Evolutionary conservation across 1,284 basidiomycete genomes (phyloP).

Genomic region (Fomitiporia mediterranea): DNA sequence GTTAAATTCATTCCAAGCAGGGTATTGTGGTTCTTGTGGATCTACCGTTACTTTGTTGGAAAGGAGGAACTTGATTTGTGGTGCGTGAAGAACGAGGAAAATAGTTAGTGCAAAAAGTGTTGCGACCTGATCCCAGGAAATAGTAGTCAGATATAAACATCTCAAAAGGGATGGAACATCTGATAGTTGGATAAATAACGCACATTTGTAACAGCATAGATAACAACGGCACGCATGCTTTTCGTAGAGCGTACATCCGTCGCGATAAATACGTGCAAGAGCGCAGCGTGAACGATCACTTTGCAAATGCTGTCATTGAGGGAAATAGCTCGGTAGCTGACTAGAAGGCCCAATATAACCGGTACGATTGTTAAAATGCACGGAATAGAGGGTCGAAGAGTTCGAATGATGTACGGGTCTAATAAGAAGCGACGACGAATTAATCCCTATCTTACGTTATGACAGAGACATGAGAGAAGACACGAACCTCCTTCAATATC

Average conservation of each 20-base stretch:
- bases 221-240: constrained; percentile 1
- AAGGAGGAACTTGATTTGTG: background rate
- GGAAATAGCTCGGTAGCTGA: background rate
- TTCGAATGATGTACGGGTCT: constrained; percentile 5
- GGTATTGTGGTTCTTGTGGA: background rate
- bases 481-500: constrained; percentile 2
- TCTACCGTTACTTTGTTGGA: too few relatives aligned
- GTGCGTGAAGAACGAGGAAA: constrained; percentile 4
- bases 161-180: background rate
- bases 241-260: constrained; percentile 6
- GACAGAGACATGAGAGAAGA: background rate
- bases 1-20: background rate
- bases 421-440: background rate
- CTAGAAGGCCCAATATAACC: background rate
- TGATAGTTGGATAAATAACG: background rate
- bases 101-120: constrained; percentile 11
- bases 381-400: background rate
- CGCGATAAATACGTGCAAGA: constrained; percentile 12
- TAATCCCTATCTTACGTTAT: too few relatives aligned
- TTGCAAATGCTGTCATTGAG: constrained; percentile 1
- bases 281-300: constrained; percentile 8
- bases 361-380: background rate
- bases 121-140: background rate
- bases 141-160: background rate
- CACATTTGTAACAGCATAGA: constrained; percentile 13